These are phyloP conservation scores for Phoma sp. DNA, from an alignment of 2,329 filamentous ascomycete genomes.

Conservation along the genomic window DNA sequence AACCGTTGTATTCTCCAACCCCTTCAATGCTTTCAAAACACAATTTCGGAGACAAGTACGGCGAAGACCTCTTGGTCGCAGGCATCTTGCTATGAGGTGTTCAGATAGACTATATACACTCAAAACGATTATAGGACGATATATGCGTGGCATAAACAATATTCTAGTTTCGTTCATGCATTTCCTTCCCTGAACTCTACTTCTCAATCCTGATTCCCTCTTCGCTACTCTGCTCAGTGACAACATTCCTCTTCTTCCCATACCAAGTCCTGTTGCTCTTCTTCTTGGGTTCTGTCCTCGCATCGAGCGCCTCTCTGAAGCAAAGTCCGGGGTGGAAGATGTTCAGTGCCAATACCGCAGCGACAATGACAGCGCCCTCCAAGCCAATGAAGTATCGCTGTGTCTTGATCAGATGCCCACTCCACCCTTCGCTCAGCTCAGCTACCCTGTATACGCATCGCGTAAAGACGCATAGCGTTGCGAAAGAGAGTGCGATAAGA, in stretches of 20 bases:
- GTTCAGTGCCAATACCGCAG: slow-evolving; percentile 44
- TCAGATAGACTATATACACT: no score
- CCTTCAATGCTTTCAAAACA: no score
- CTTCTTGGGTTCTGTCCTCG: slow-evolving; percentile 7
- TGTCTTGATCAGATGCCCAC: slow-evolving; percentile 61
- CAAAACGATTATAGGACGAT: no score
- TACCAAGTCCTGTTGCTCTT: slow-evolving; percentile 22
- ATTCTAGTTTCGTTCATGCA: neutral
- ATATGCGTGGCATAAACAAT: neutral
- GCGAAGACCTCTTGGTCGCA: no score
- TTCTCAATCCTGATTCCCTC: slow-evolving; percentile 14
- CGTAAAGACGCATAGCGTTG: slow-evolving; percentile 69
- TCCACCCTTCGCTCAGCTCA: slow-evolving; percentile 70
- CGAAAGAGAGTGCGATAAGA: slow-evolving; percentile 60
- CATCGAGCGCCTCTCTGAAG: slow-evolving; percentile 40
- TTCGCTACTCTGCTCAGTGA: slow-evolving; percentile 13
- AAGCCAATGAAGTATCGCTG: slow-evolving; percentile 50
- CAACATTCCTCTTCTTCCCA: slow-evolving; percentile 23
- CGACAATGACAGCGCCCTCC: slow-evolving; percentile 44
- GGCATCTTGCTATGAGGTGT: no score
- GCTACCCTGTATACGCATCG: slow-evolving; percentile 70
- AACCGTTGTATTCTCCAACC: neutral
- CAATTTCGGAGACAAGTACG: no score
- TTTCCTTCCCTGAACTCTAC: neutral
- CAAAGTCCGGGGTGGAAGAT: slow-evolving; percentile 47